A percentile compares a stretch with the other conserved stretches of the same genome.
Conservation (phyloP, 257 asterid species). For the Galeopsis tetrahit region DNA sequence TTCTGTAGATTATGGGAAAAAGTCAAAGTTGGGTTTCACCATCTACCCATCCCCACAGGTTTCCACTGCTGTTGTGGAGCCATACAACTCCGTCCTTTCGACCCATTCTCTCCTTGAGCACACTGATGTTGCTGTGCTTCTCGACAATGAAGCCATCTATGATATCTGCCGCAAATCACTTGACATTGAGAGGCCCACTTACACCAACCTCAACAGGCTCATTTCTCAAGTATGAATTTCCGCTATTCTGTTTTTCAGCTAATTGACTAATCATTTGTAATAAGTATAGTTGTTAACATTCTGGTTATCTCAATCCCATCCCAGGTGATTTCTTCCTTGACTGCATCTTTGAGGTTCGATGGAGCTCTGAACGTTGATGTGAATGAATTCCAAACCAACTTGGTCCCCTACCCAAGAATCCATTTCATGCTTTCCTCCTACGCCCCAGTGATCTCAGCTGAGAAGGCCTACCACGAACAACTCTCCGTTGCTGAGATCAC, state of each 20-base stretch:
- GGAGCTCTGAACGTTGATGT: constrained; percentile 62
- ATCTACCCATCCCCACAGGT: constrained; percentile 66
- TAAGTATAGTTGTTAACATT: background rate
- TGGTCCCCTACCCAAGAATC: constrained; percentile 64
- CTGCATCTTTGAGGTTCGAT: constrained; percentile 61
- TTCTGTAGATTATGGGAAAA: constrained; percentile 59
- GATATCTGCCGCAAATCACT: constrained; percentile 60
- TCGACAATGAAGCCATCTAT: constrained; percentile 62
- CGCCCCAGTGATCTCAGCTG: constrained; percentile 67
- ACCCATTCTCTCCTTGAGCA: constrained; percentile 63
- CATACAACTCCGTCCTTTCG: constrained; percentile 57
- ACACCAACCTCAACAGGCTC: constrained; percentile 59
- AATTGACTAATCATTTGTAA: background rate
- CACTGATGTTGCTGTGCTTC: constrained; percentile 64
- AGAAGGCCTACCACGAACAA: constrained; percentile 63
- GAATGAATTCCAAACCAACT: constrained; percentile 62
- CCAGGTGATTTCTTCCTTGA: constrained; percentile 58
- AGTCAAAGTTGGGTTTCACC: constrained; percentile 59
- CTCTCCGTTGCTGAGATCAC: constrained; percentile 64
- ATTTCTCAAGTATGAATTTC: constrained; percentile 50
- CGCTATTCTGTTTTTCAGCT: background rate
- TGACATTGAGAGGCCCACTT: constrained; percentile 64
- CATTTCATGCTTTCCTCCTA: constrained; percentile 66
- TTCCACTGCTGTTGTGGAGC: constrained; percentile 68
- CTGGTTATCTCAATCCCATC: background rate